Conservation (phyloP, 2,329 filamentous ascomycete species). For the Alternaria gansuensis region DNA sequence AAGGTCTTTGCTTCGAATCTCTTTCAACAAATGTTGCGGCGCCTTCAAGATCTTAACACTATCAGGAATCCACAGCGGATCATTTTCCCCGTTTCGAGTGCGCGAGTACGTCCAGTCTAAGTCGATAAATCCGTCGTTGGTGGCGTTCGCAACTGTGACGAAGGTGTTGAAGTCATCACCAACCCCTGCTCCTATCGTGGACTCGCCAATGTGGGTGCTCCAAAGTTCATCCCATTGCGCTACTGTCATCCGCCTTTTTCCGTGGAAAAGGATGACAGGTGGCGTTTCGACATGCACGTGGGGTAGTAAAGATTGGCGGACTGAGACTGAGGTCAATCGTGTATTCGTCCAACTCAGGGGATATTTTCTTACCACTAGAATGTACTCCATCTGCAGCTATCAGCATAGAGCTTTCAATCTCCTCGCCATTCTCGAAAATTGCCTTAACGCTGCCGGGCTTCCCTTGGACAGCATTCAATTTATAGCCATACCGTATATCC, state of each 20-base stretch:
- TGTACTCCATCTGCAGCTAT: not conserved
- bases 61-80: not conserved
- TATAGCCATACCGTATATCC: not conserved
- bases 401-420: not conserved
- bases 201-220: not conserved
- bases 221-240: not conserved
- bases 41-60: not conserved
- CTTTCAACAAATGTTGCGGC: not conserved
- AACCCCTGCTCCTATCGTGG: not conserved
- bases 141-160: not conserved
- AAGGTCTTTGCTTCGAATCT: constrained; percentile 4
- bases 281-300: not conserved
- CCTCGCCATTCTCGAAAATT: not conserved
- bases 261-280: constrained; percentile 1
- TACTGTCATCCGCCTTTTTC: not conserved
- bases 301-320: not conserved
- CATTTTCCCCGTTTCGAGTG: not conserved
- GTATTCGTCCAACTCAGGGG: not conserved
- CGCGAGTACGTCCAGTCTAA: not conserved
- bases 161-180: constrained; percentile 1
- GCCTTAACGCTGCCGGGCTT: not conserved
- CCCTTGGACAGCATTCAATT: not conserved
- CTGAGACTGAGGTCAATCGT: not conserved
- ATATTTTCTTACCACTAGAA: not conserved
- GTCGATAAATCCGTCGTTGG: not conserved